Percentiles rank a stretch among this genome's conserved stretches.
phyloP scores from a whole-genome alignment of 768 basidiomycete genomes.

The Auricularia auricula-judae region DNA sequence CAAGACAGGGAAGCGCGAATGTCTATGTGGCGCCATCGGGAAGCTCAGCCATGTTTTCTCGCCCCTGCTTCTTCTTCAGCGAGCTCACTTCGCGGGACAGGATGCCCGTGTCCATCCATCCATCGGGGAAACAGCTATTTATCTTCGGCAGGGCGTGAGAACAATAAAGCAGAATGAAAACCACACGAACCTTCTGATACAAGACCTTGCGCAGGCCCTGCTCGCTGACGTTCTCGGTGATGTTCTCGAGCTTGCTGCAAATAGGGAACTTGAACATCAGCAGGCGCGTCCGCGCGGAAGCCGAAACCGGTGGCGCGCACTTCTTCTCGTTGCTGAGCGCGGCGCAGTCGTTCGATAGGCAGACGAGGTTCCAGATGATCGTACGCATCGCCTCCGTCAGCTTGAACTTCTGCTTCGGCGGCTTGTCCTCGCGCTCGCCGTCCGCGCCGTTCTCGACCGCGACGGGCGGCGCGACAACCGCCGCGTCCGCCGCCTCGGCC shows the following conservation, averaged over 20 bases:
- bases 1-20: too few species aligned
- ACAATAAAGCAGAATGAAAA: not conserved
- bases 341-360: conserved; percentile 75
- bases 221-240: conserved; percentile 62
- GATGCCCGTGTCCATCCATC: conserved; percentile 80
- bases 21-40: not conserved
- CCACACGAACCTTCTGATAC: conserved; percentile 56
- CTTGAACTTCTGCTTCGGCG: conserved; percentile 67
- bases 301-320: conserved; percentile 12
- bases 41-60: not conserved
- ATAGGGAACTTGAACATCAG: not conserved
- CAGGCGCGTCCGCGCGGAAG: not conserved
- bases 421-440: conserved; percentile 30
- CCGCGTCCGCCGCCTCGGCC: conserved; percentile 14
- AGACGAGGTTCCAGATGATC: conserved; percentile 70
- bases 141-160: conserved; percentile 30
- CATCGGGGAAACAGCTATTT: conserved; percentile 67
- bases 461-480: conserved; percentile 6
- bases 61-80: conserved; percentile 7
- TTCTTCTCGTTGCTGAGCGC: conserved; percentile 29
- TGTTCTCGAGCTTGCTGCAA: conserved; percentile 45
- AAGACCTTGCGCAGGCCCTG: conserved; percentile 70
- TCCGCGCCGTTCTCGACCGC: not conserved
- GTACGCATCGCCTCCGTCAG: conserved; percentile 74
- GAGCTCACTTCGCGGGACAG: conserved; percentile 56